phyloP scores from a whole-genome alignment of 2,329 filamentous ascomycete species.

The Phoma sp. region DNA sequence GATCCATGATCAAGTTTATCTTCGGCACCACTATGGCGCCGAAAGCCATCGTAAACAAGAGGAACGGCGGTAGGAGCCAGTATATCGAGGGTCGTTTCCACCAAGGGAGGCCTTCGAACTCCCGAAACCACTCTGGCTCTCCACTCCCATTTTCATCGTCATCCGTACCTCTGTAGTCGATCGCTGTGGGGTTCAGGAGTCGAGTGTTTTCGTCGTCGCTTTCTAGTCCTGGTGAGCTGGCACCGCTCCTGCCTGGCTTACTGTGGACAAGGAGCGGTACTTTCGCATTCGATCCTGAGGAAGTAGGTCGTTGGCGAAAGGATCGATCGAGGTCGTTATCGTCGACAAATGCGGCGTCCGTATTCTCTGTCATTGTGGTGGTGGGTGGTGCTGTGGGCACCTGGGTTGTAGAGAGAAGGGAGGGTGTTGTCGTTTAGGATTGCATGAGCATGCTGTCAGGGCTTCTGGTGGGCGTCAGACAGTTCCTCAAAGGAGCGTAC shows the following conservation, averaged over 20 bases:
- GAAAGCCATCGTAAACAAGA: slow-evolving; percentile 82
- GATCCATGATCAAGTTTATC: slow-evolving; percentile 80
- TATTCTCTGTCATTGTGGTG: slow-evolving; percentile 29
- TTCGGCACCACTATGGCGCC: slow-evolving; percentile 86
- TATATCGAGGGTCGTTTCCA: slow-evolving; percentile 66
- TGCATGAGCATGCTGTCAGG: slow-evolving; percentile 20
- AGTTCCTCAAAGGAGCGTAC: neutral
- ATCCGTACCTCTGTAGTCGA: slow-evolving; percentile 20
- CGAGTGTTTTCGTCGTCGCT: slow-evolving; percentile 36
- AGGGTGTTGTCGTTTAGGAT: slow-evolving; percentile 12
- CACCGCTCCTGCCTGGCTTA: slow-evolving; percentile 21
- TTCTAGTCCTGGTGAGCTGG: slow-evolving; percentile 19
- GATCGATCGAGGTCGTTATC: slow-evolving; percentile 40
- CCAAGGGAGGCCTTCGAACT: slow-evolving; percentile 52
- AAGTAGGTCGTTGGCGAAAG: slow-evolving; percentile 22
- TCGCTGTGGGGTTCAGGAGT: slow-evolving; percentile 28
- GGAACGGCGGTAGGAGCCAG: slow-evolving; percentile 83
- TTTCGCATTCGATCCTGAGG: slow-evolving; percentile 19
- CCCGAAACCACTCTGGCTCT: slow-evolving; percentile 40
- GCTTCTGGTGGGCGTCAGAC: neutral
- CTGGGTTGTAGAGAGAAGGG: neutral
- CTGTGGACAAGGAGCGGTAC: slow-evolving; percentile 14
- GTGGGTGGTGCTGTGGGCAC: neutral
- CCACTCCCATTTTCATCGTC: slow-evolving; percentile 12
- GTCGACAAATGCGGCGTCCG: slow-evolving; percentile 36